These are phyloP conservation scores for Firmiana major DNA, from an alignment of 345 rosid genomes.

Conservation along the genomic window DNA sequence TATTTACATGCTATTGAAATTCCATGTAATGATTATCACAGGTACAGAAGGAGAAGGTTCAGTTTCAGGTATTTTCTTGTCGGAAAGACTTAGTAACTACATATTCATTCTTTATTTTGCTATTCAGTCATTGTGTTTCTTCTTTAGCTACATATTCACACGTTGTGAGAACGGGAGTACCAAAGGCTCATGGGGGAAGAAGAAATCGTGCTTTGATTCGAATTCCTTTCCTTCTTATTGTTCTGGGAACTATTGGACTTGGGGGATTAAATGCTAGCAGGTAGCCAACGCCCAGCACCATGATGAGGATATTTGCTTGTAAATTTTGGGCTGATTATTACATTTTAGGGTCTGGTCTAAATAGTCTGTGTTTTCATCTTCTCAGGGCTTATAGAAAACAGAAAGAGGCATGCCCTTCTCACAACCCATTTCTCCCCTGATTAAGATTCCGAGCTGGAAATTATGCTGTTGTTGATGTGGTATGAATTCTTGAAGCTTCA, in stretches of 20 bases:
- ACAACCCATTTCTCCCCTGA: conserved; percentile 89
- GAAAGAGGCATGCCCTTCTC: conserved; percentile 60
- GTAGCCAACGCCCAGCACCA: conserved; percentile 25
- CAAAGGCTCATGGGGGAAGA: conserved; percentile 46
- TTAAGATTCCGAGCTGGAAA: neutral
- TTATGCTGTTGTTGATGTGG: neutral
- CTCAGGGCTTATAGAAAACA: conserved; percentile 77
- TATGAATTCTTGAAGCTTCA: neutral
- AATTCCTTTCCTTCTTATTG: conserved; percentile 58
- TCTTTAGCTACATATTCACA: conserved; percentile 42
- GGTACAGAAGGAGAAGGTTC: conserved; percentile 41
- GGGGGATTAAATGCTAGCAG: conserved; percentile 70
- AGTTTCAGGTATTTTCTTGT: conserved; percentile 35
- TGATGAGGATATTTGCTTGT: neutral
- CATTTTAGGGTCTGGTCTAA: neutral
- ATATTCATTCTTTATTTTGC: neutral
- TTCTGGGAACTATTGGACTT: conserved; percentile 64
- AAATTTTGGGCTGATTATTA: neutral
- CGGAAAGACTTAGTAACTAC: neutral
- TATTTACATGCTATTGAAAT: conserved; percentile 17
- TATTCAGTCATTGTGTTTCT: conserved; percentile 6
- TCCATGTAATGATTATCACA: conserved; percentile 25
- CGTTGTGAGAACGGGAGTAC: conserved; percentile 71
- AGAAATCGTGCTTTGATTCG: conserved; percentile 49
- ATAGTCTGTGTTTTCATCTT: conserved; percentile 10